A percentile compares a stretch with the other conserved stretches of the same genome.
Evolutionary conservation across 2,329 filamentous ascomycete genomes (phyloP).

Genomic region (Penicillium sp.): DNA sequence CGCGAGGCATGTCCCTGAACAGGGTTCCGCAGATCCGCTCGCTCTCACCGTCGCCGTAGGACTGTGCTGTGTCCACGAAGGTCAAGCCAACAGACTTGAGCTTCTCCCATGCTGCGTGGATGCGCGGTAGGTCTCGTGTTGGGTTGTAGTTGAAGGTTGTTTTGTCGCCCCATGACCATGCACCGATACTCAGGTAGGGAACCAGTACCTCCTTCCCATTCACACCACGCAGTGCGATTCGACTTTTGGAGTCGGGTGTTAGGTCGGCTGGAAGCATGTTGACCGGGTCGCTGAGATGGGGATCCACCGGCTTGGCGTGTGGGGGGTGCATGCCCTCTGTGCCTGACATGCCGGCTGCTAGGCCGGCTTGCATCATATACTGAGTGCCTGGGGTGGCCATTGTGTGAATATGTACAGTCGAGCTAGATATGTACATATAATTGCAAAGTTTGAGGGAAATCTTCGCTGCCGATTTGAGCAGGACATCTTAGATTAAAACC

Average conservation of each 20-base stretch:
- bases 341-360: constrained; percentile 20
- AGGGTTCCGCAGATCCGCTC: constrained; percentile 38
- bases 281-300: constrained; percentile 15
- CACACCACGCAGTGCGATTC: constrained; percentile 18
- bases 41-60: constrained; percentile 37
- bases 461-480: not conserved
- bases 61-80: constrained; percentile 41
- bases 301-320: constrained; percentile 16
- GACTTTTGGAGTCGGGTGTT: constrained; percentile 14
- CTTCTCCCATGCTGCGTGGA: constrained; percentile 34
- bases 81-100: constrained; percentile 33
- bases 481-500: not conserved
- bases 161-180: constrained; percentile 27
- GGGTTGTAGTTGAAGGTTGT: constrained; percentile 29
- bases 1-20: constrained; percentile 30
- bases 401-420: not conserved
- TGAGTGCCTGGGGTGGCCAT: constrained; percentile 18
- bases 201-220: constrained; percentile 20
- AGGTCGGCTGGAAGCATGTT: constrained; percentile 18
- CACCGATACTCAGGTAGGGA: constrained; percentile 23
- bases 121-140: constrained; percentile 25
- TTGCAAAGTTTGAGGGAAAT: not conserved
- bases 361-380: constrained; percentile 19
- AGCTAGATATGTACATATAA: not conserved
- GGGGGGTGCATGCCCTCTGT: constrained; percentile 18